Base-by-base conservation (phyloP, 2,329 filamentous ascomycete species). In the Emergomyces orientalis region DNA sequence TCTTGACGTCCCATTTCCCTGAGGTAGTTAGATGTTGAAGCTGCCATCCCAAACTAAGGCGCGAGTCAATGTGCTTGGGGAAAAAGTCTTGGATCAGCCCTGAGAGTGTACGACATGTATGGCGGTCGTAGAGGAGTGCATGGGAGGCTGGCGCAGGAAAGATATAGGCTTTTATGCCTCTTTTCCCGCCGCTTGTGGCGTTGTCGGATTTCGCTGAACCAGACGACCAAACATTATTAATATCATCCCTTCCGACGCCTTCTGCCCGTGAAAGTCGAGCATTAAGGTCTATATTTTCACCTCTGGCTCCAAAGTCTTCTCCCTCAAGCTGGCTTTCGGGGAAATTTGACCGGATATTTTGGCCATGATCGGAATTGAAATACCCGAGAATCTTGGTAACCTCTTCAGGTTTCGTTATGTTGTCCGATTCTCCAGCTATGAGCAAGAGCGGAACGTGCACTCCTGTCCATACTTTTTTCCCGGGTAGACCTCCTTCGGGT, bases 1-100 rank as follows among this genome's bases (percentile, higher is more conserved):
- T 97, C 78, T 97, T 97, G 68, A 97, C 91, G 71, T 97, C 93
- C 93, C 93, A 97, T 77, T 97, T 97, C 2, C 92, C 92, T 68
- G 91, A 89, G 1, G 88, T 90, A 2, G 89, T 90, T 30, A 97
- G 84, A 70, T 94, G 88, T 69, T 93, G 89, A 19, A 97, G 80
- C 75, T 97, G 93, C 92, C 93, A 97, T 52, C 88, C 90, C 34
- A 93, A 84, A 1, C 86, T 89, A 17, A 97, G 82, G 9, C 91
- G 86, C 11, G 86, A 82, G 11, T 92, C 92, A 61, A 97, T 81
- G 69, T 91, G 83, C 2, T 82, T 80, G 22, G 85, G 81, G 34
- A 97, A 81, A 70, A 97, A 97, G 66, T 89, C 87, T 64, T 91
- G 88, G 60, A 97, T 87, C 0, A 95, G 81, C 0, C 91, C 91